Conservation (phyloP, 2,329 filamentous ascomycete genomes). For the Exophiala calicioides region DNA sequence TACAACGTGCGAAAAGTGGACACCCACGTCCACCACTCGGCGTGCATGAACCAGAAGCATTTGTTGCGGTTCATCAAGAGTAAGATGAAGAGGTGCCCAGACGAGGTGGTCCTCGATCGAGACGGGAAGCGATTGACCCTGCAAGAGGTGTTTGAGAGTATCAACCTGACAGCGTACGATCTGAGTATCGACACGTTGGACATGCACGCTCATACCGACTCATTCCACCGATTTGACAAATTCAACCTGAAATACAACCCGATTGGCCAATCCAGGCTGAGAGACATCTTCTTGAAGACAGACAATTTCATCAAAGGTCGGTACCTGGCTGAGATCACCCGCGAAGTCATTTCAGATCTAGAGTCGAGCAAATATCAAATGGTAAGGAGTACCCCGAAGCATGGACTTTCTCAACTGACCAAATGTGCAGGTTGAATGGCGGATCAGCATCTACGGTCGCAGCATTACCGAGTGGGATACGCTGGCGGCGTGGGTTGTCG, state of each 20-base stretch:
- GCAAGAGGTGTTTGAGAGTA: constrained; percentile 92
- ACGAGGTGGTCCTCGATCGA: constrained; percentile 88
- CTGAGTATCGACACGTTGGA: constrained; percentile 97
- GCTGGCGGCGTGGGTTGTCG: constrained; percentile 92
- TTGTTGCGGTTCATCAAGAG: constrained; percentile 97
- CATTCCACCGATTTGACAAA: constrained; percentile 98
- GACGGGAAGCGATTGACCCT: constrained; percentile 91
- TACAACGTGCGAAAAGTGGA: constrained; percentile 99
- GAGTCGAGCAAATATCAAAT: constrained; percentile 99
- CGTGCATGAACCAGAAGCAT: constrained; percentile 99
- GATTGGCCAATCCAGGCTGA: constrained; percentile 87
- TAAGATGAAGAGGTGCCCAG: constrained; percentile 98
- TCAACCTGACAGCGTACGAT: constrained; percentile 96
- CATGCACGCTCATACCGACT: constrained; percentile 98
- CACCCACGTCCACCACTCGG: constrained; percentile 97
- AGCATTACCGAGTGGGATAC: constrained; percentile 96
- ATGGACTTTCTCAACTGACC: constrained; percentile 1
- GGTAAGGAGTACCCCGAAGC: constrained; percentile 46
- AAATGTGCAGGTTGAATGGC: constrained; percentile 71
- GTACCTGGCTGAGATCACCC: constrained; percentile 95
- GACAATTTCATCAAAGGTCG: constrained; percentile 96
- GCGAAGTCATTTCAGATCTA: constrained; percentile 94
- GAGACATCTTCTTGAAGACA: constrained; percentile 98
- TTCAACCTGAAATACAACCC: constrained; percentile 99
- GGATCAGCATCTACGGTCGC: constrained; percentile 94